phyloP scores from a whole-genome alignment of 257 asterid species.

The Linaria vulgaris region DNA sequence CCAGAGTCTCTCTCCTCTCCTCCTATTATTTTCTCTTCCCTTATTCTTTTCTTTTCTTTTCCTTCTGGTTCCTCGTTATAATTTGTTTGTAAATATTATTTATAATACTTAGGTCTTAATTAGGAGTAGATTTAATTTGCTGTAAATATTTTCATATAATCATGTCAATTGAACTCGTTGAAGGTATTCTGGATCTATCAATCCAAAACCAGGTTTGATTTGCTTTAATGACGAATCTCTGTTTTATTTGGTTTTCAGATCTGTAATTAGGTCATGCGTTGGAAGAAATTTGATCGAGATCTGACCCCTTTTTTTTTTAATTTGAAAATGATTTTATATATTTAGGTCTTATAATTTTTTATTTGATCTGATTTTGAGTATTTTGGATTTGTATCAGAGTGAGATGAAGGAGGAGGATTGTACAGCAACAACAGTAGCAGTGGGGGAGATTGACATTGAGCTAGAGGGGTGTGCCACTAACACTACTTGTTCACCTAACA shows the following conservation, averaged over 20 bases:
- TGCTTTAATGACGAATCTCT: neutral
- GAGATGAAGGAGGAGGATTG: conserved; percentile 31
- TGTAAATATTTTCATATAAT: conserved; percentile 17
- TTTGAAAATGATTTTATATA: too few relatives aligned
- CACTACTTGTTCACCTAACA: too few relatives aligned
- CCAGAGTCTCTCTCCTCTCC: conserved; percentile 23
- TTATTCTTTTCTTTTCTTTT: too few relatives aligned
- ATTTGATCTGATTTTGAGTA: too few relatives aligned
- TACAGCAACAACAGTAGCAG: conserved; percentile 28
- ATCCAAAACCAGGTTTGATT: conserved; percentile 44
- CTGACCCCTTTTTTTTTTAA: too few relatives aligned
- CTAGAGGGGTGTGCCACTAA: conserved; percentile 28
- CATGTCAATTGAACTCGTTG: conserved; percentile 43
- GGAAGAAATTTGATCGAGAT: too few relatives aligned
- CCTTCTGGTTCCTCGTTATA: too few relatives aligned
- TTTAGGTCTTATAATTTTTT: too few relatives aligned
- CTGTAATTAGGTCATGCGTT: too few relatives aligned
- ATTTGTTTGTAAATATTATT: too few relatives aligned
- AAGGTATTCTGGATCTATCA: conserved; percentile 37
- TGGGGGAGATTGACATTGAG: conserved; percentile 34
- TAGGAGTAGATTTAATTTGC: conserved; percentile 17
- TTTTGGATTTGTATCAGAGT: too few relatives aligned
- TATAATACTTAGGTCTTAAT: too few relatives aligned
- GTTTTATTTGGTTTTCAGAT: neutral
- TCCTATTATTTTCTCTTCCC: neutral